Percentiles rank a stretch among this genome's conserved stretches.
These are phyloP conservation scores for Dentipellis sp. DNA, from an alignment of 768 basidiomycete species.

Conservation along the genomic window DNA sequence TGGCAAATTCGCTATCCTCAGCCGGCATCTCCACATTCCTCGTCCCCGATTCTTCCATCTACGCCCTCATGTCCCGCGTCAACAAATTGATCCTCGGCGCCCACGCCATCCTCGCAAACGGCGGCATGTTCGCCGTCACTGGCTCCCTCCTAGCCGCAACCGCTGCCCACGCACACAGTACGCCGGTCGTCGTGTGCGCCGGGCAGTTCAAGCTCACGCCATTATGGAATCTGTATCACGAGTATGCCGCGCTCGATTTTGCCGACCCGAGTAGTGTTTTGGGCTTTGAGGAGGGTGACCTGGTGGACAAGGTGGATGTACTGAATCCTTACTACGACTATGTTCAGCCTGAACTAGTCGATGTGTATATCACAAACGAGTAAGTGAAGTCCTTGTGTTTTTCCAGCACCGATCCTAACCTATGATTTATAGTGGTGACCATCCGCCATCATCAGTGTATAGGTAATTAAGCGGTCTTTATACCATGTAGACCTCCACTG, in stretches of 20 bases:
- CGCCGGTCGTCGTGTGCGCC: conserved; percentile 87
- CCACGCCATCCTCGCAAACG: conserved; percentile 94
- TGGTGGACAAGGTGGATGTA: conserved; percentile 85
- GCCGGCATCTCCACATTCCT: conserved; percentile 91
- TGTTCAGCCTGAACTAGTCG: conserved; percentile 84
- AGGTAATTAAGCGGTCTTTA: conserved; percentile 34
- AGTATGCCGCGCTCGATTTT: conserved; percentile 78
- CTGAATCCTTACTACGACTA: conserved; percentile 97
- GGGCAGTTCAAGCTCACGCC: conserved; percentile 97
- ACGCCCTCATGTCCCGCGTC: conserved; percentile 91
- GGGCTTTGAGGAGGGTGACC: conserved; percentile 68
- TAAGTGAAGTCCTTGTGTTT: conserved; percentile 34
- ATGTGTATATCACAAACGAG: conserved; percentile 96
- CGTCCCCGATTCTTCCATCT: conserved; percentile 93
- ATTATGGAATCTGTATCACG: conserved; percentile 80
- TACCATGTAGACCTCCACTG: conserved; percentile 3
- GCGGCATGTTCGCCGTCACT: conserved; percentile 86
- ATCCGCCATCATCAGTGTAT: conserved; percentile 91
- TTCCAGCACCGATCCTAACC: conserved; percentile 3
- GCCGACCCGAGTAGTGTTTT: conserved; percentile 58
- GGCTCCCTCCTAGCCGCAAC: conserved; percentile 81
- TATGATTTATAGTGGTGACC: conserved; percentile 64
- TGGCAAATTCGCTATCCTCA: conserved; percentile 74
- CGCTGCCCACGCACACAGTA: conserved; percentile 83
- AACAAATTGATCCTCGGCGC: conserved; percentile 95